phyloP scores from a whole-genome alignment of 257 asterid species.

The Primulina eburnea region DNA sequence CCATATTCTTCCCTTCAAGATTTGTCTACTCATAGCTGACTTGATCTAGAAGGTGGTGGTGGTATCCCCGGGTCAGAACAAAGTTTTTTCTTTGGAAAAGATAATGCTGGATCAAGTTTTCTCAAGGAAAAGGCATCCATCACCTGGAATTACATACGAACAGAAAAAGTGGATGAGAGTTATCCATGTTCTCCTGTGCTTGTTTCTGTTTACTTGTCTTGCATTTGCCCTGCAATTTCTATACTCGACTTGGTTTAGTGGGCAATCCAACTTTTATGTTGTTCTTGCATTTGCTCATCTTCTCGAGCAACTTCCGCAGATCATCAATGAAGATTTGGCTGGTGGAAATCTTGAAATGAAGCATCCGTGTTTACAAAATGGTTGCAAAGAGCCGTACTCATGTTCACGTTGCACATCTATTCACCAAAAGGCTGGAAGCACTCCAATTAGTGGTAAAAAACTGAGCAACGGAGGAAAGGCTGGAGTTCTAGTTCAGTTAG shows the following conservation, averaged over 20 bases:
- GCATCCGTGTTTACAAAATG: conserved; percentile 91
- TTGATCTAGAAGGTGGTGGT: conserved; percentile 59
- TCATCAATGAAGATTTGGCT: conserved; percentile 47
- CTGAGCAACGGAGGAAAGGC: conserved; percentile 40
- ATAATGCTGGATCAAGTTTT: conserved; percentile 61
- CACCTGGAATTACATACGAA: conserved; percentile 36
- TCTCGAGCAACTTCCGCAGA: conserved; percentile 55
- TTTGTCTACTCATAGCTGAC: conserved; percentile 56
- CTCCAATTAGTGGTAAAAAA: conserved; percentile 45
- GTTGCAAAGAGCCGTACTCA: conserved; percentile 63
- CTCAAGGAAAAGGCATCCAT: conserved; percentile 63
- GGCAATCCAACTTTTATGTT: conserved; percentile 62
- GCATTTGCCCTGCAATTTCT: conserved; percentile 41
- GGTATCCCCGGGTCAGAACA: conserved; percentile 36
- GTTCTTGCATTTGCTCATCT: conserved; percentile 81
- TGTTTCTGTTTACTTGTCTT: conserved; percentile 54
- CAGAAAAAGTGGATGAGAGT: conserved; percentile 58
- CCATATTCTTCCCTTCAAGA: conserved; percentile 86
- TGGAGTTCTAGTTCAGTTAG: conserved; percentile 54
- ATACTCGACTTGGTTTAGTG: conserved; percentile 61
- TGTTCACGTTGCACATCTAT: conserved; percentile 68
- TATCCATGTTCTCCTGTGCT: conserved; percentile 51
- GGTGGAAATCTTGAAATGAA: conserved; percentile 57
- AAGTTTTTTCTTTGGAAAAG: conserved; percentile 44
- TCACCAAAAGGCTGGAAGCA: conserved; percentile 44